Conservation (phyloP, 2,329 filamentous ascomycete species). For the Neospermospora avenae region DNA sequence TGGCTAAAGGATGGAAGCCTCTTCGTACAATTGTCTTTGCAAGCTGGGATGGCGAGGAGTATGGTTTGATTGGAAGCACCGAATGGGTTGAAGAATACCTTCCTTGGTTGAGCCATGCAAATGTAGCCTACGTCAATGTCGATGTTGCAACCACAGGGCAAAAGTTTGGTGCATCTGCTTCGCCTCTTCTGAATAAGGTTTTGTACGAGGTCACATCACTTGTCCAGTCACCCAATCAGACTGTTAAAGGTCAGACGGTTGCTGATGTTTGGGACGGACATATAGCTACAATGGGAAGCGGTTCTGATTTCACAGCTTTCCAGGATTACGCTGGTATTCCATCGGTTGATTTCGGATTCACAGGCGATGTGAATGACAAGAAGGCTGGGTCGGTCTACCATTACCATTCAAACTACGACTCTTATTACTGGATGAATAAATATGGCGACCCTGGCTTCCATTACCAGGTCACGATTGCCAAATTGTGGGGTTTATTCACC, state of each 20-base stretch:
- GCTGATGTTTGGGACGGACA: constrained; percentile 49
- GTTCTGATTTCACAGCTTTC: constrained; percentile 67
- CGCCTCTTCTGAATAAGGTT: constrained; percentile 61
- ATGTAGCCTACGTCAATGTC: constrained; percentile 75
- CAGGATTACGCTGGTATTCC: constrained; percentile 51
- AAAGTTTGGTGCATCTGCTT: constrained; percentile 51
- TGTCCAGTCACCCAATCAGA: constrained; percentile 42
- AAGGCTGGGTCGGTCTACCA: constrained; percentile 55
- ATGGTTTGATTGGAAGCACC: constrained; percentile 74
- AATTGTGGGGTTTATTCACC: constrained; percentile 49
- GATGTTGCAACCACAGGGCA: constrained; percentile 67
- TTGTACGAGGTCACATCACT: constrained; percentile 53
- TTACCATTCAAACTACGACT: constrained; percentile 84
- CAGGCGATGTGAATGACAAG: constrained; percentile 9
- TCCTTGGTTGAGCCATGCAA: constrained; percentile 68
- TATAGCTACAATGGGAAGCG: constrained; percentile 58
- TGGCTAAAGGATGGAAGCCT: constrained; percentile 76
- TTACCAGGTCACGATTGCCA: constrained; percentile 57
- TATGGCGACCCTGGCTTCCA: constrained; percentile 66
- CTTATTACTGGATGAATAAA: constrained; percentile 77
- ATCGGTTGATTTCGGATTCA: constrained; percentile 56
- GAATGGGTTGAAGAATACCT: constrained; percentile 86
- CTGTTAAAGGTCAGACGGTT: constrained; percentile 38
- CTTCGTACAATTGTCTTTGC: constrained; percentile 89
- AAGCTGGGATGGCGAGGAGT: constrained; percentile 71